A percentile compares a stretch with the other conserved stretches of the same genome.
Conservation (phyloP, 306 rosid genomes). For the Aeschynomene evenia region DNA sequence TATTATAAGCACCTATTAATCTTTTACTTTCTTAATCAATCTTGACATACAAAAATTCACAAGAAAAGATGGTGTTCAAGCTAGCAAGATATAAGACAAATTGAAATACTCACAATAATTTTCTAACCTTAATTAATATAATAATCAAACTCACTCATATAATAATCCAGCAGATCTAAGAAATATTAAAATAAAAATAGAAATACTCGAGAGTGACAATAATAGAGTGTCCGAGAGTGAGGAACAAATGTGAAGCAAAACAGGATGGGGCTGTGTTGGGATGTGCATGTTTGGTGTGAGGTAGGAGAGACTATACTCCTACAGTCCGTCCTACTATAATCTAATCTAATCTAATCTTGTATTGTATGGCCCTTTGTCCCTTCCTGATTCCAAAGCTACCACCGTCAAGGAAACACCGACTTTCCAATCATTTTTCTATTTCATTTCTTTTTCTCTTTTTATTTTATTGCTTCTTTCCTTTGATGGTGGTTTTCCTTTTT, state of each 20-base stretch:
- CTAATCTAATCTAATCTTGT: not conserved
- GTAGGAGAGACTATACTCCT: no score
- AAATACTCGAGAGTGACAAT: not conserved
- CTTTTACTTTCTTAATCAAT: no score
- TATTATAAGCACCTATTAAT: no score
- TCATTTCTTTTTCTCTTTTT: not conserved
- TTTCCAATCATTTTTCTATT: not conserved
- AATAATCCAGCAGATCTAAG: no score
- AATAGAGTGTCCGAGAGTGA: constrained; percentile 17
- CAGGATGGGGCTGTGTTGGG: constrained; percentile 22
- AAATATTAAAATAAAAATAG: no score
- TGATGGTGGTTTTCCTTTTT: not conserved
- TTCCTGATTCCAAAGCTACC: constrained; percentile 49
- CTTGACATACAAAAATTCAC: no score
- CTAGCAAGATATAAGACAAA: no score
- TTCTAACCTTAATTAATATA: no score
- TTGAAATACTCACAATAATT: no score
- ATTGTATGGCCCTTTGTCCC: not conserved
- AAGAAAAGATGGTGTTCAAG: no score
- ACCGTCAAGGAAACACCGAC: constrained; percentile 59
- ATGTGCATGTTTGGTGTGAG: not conserved
- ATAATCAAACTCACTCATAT: no score
- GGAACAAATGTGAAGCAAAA: constrained; percentile 23
- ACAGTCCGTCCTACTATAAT: no score
- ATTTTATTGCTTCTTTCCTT: not conserved